phyloP scores from a whole-genome alignment of 2,329 filamentous ascomycete species.

The Verticillium nubilum region DNA sequence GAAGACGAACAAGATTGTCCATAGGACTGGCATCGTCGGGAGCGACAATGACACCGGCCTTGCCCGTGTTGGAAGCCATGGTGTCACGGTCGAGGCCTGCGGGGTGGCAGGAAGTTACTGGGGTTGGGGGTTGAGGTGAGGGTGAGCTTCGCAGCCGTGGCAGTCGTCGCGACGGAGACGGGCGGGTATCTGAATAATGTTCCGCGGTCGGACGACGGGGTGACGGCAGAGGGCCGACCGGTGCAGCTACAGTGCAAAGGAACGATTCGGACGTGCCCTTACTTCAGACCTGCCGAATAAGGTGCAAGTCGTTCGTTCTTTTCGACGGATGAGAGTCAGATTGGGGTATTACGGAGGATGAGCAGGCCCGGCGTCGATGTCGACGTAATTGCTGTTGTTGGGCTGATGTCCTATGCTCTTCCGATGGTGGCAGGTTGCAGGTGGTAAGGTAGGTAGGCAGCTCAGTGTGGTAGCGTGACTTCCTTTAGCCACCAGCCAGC shows the following conservation, averaged over 20 bases:
- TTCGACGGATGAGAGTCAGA: not conserved
- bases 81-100: conserved; percentile 14
- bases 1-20: conserved; percentile 53
- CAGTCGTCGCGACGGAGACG: not conserved
- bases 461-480: not conserved
- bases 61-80: conserved; percentile 42
- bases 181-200: conserved; percentile 1
- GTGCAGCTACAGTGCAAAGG: not conserved
- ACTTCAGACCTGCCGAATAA: not conserved
- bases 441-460: not conserved
- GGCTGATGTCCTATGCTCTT: not conserved
- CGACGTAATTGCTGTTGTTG: not conserved
- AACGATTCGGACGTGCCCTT: not conserved
- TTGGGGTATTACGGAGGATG: not conserved
- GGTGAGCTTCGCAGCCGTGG: not conserved
- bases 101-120: not conserved
- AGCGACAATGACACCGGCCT: conserved; percentile 52
- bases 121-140: conserved; percentile 3
- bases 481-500: not conserved
- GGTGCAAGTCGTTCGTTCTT: not conserved
- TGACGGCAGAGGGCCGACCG: not conserved
- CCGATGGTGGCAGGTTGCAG: not conserved
- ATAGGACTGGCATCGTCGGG: conserved; percentile 45
- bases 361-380: not conserved
- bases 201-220: conserved; percentile 1